Base-by-base conservation (phyloP, 768 basidiomycete species). In the Melanogaster broomeanus region DNA sequence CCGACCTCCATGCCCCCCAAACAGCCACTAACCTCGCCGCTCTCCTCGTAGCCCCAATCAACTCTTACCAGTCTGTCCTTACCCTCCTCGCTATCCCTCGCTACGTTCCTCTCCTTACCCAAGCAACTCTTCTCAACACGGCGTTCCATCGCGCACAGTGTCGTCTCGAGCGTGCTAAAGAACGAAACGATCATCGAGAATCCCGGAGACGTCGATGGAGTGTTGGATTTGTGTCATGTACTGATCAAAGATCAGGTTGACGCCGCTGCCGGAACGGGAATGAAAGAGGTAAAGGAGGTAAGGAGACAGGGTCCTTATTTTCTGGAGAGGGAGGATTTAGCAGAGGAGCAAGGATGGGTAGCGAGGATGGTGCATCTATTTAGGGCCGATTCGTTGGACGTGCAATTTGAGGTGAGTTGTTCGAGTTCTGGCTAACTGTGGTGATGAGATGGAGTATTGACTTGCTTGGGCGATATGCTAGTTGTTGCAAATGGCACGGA, bases 301-400 rank as follows among this genome's bases (percentile, higher is more conserved):
- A 77, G 83, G 52, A 74, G 85, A 54, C 80, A 82, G 50, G 83
- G 83, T 7, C 75, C 83, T 10, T 81, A 84, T 58, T 73, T 76
- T 25, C 61, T 81, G 45, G 95, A 96, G 66, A 72, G 86, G 45
- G 91, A 95, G 66, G 96, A 98, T 64, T 79, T 94, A 75, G 95
- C 94, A 0, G 97, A 99, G 68, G 97, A 99, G 68, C 97, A 99
- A 62, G 97, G 97, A 0, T 99, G 97, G 97, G 84, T 98, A 15
- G 96, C 97, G 35, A 77, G 96, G 56, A 98, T 98, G 92, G 90
- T 98, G 3, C 97, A 99, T 75, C 68, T 98, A 28, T 97, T 98
- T 83, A 76, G 87, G 19, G 81, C 91, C 0, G 93, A 97, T 45
- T 88, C 90, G 24, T 68, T 98, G 57, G 88, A 82, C 59, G 82